Evolutionary conservation across 2,329 filamentous ascomycete species (phyloP).

Genomic region (Colletotrichum tofieldiae): DNA sequence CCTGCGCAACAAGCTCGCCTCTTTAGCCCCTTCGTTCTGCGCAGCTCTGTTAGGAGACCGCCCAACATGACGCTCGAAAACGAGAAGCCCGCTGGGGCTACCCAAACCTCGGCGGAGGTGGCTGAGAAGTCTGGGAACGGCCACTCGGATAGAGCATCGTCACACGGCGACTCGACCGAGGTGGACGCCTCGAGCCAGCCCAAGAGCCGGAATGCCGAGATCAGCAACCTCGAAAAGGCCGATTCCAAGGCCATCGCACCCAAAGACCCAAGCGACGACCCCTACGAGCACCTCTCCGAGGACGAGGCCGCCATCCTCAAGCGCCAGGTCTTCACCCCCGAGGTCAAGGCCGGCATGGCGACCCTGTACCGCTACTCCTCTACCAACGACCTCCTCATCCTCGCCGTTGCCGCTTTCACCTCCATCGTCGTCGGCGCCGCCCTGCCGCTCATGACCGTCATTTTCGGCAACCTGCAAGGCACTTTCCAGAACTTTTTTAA

Average conservation of each 20-base stretch:
- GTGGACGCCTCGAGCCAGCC: conserved; percentile 29
- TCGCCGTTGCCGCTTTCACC: conserved; percentile 72
- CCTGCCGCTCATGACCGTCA: conserved; percentile 84
- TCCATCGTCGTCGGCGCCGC: conserved; percentile 82
- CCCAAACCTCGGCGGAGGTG: conserved; percentile 28
- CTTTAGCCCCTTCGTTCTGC: not conserved
- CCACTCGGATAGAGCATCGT: conserved; percentile 52
- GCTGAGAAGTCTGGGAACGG: conserved; percentile 48
- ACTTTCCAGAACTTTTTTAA: conserved; percentile 78
- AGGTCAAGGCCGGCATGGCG: conserved; percentile 74
- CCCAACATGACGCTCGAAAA: conserved; percentile 31
- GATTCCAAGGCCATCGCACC: conserved; percentile 60
- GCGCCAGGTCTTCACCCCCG: conserved; percentile 77
- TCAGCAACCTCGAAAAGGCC: conserved; percentile 56
- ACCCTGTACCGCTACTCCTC: conserved; percentile 81
- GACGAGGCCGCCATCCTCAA: conserved; percentile 78
- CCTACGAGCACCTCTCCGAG: conserved; percentile 74
- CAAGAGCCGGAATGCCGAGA: conserved; percentile 44
- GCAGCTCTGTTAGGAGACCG: conserved; percentile 23
- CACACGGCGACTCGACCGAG: conserved; percentile 53
- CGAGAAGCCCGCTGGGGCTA: conserved; percentile 25
- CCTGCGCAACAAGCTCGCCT: conserved; percentile 31
- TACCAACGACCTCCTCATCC: conserved; percentile 74
- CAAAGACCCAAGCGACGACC: conserved; percentile 64
- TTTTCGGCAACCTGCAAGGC: conserved; percentile 84